phyloP scores from a whole-genome alignment of 1,284 basidiomycete species.

The Apiotrichum gracile region DNA sequence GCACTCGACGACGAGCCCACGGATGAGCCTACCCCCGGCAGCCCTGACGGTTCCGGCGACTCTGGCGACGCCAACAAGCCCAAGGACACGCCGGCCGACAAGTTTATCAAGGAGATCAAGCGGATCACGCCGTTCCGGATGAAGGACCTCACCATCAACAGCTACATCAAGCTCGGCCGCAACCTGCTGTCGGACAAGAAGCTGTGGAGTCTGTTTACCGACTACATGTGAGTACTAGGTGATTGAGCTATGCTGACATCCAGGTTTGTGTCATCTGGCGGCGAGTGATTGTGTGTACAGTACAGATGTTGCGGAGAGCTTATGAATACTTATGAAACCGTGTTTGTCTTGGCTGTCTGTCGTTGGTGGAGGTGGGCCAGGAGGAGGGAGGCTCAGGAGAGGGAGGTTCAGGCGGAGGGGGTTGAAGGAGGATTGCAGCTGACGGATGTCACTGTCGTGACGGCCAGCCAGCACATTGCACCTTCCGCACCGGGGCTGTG shows the following conservation, averaged over 20 bases:
- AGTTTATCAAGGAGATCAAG: conserved; percentile 43
- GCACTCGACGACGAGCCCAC: conserved; percentile 1
- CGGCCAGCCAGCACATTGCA: too few relatives aligned
- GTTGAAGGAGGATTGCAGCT: too few relatives aligned
- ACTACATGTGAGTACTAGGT: conserved; percentile 37
- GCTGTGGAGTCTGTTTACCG: conserved; percentile 53
- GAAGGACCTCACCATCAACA: conserved; percentile 68
- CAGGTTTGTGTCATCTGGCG: conserved; percentile 9
- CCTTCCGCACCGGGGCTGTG: too few relatives aligned
- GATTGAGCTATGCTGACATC: background rate
- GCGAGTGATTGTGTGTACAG: background rate
- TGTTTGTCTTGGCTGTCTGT: too few relatives aligned
- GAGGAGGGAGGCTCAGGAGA: too few relatives aligned
- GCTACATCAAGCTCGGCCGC: conserved; percentile 67
- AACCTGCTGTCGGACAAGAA: conserved; percentile 57
- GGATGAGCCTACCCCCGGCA: too few relatives aligned
- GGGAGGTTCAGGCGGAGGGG: too few relatives aligned
- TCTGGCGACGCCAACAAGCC: background rate
- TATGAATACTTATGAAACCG: too few relatives aligned
- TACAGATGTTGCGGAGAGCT: too few relatives aligned
- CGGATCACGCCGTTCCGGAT: conserved; percentile 65
- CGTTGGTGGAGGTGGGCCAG: too few relatives aligned
- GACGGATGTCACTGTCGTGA: too few relatives aligned
- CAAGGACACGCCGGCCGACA: conserved; percentile 12
- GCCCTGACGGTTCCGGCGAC: background rate